phyloP scores from a whole-genome alignment of 2,329 filamentous ascomycete genomes.

The Parascedosporium putredinis region DNA sequence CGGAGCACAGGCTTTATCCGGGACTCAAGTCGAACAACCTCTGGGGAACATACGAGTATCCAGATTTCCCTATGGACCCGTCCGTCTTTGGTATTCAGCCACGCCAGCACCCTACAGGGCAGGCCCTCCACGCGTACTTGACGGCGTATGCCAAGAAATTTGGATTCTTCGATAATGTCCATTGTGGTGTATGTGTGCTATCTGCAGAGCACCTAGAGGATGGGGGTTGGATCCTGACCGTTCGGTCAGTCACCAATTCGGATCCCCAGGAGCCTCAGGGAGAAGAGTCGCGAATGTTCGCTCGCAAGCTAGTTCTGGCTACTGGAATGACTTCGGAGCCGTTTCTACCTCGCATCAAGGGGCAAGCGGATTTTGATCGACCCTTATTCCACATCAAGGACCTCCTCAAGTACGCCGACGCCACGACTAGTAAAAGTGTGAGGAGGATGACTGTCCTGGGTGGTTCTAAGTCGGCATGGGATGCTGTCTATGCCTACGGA shows the following conservation, averaged over 20 bases:
- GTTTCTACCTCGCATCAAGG: conserved; percentile 27
- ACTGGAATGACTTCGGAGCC: conserved; percentile 36
- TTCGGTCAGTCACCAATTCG: conserved; percentile 39
- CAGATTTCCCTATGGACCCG: conserved; percentile 60
- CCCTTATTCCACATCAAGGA: conserved; percentile 34
- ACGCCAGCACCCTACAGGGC: conserved; percentile 37
- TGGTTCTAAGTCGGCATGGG: conserved; percentile 47
- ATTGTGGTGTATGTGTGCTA: conserved; percentile 27
- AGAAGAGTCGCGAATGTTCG: conserved; percentile 20
- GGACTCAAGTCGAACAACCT: conserved; percentile 67
- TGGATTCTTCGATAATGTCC: conserved; percentile 28
- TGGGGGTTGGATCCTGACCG: conserved; percentile 32
- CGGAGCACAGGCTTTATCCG: conserved; percentile 54
- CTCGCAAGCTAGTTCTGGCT: conserved; percentile 36
- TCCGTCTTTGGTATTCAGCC: conserved; percentile 37
- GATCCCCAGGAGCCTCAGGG: conserved; percentile 48
- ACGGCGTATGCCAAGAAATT: conserved; percentile 32
- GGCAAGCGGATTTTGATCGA: conserved; percentile 23
- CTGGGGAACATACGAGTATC: conserved; percentile 61
- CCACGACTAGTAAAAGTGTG: conserved; percentile 17
- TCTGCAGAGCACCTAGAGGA: conserved; percentile 30
- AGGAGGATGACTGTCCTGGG: conserved; percentile 38
- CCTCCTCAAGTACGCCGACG: conserved; percentile 22
- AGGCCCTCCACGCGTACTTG: conserved; percentile 36
- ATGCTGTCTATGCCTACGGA: conserved; percentile 44